Conservation (phyloP, 306 rosid species). For the Cucurbita argyrosperma region DNA sequence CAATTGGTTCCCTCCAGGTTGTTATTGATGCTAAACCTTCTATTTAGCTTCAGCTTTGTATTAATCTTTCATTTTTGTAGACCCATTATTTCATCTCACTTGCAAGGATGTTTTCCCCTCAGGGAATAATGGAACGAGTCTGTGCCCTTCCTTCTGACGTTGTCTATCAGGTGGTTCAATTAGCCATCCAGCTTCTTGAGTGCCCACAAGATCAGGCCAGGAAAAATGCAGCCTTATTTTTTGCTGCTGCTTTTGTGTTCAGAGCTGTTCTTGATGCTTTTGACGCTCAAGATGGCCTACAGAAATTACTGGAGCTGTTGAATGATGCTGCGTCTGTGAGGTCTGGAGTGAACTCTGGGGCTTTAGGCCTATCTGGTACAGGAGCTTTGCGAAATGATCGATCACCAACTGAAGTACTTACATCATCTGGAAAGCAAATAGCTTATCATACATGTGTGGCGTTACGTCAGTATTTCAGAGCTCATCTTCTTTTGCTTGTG, state of each 20-base stretch:
- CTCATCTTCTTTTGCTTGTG: conserved; percentile 75
- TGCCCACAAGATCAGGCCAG: conserved; percentile 89
- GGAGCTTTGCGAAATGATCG: conserved; percentile 80
- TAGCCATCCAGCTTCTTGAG: conserved; percentile 83
- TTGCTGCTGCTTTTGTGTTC: conserved; percentile 88
- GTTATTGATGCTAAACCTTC: not conserved
- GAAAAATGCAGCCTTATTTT: conserved; percentile 83
- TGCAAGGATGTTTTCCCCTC: conserved; percentile 5
- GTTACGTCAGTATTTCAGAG: conserved; percentile 84
- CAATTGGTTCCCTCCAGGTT: conserved; percentile 97
- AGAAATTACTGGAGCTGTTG: conserved; percentile 60
- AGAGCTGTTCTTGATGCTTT: conserved; percentile 95
- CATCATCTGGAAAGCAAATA: conserved; percentile 90
- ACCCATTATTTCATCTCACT: not conserved
- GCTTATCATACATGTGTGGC: conserved; percentile 94
- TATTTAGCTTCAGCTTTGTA: not conserved
- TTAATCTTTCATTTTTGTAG: not conserved
- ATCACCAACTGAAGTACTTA: conserved; percentile 71
- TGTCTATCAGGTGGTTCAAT: conserved; percentile 64
- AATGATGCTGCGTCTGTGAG: conserved; percentile 83
- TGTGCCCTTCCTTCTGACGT: conserved; percentile 90
- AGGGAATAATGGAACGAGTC: conserved; percentile 96
- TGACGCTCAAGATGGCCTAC: conserved; percentile 83
- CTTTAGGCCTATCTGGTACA: conserved; percentile 45
- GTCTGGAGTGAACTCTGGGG: conserved; percentile 77